These are phyloP conservation scores for Platismatia glauca DNA, from an alignment of 495 filamentous ascomycete genomes.

Conservation along the genomic window DNA sequence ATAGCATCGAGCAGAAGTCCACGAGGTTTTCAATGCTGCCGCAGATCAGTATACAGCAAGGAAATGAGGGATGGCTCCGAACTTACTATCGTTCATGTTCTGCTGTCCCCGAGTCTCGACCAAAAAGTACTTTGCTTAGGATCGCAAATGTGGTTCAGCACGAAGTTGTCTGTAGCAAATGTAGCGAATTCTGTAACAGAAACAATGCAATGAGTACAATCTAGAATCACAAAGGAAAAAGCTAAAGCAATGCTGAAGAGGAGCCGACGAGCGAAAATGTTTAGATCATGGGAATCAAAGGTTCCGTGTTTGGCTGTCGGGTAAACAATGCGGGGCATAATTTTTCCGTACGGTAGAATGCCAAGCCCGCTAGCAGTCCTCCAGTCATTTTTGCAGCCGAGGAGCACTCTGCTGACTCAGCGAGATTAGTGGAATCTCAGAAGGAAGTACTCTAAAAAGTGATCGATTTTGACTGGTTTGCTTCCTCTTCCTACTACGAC, in stretches of 20 bases:
- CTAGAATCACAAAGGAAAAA: conserved; percentile 1
- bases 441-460: too few species aligned
- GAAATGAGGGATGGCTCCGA: background rate
- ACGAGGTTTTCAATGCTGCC: conserved; percentile 25
- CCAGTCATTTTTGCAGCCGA: background rate
- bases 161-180: background rate
- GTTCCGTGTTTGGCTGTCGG: background rate
- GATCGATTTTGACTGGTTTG: too few species aligned
- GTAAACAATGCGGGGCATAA: conserved; percentile 10
- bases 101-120: background rate
- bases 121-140: background rate
- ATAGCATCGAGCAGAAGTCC: conserved; percentile 49
- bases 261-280: background rate
- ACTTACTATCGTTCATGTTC: background rate
- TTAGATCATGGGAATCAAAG: background rate
- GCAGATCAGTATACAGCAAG: background rate
- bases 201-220: conserved; percentile 1
- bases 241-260: conserved; percentile 9
- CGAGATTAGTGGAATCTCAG: too few species aligned
- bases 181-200: background rate
- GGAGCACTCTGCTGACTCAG: too few species aligned
- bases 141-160: background rate
- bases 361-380: background rate
- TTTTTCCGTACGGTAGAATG: background rate
- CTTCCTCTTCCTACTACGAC: too few species aligned